These are phyloP conservation scores for Asterella californica DNA, from an alignment of 225 moss, liverwort and hornwort genomes.

Conservation along the genomic window DNA sequence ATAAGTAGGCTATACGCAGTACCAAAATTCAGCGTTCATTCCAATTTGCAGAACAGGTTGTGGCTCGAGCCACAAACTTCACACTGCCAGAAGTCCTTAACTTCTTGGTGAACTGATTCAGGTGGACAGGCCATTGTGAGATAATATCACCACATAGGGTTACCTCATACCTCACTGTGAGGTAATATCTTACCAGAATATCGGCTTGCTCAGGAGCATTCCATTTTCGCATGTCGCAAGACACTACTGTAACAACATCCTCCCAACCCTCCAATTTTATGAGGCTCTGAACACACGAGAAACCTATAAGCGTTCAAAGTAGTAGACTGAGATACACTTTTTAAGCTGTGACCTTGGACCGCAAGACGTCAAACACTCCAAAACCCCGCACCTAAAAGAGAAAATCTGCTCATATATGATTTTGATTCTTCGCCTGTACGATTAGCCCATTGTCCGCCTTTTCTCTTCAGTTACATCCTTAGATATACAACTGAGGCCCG, in stretches of 20 bases:
- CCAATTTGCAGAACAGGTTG: no score
- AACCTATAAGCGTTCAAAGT: not conserved
- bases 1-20: no score
- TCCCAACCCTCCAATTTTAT: conserved; percentile 96
- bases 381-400: no score
- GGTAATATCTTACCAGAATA: conserved; percentile 52
- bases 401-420: no score
- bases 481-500: not conserved
- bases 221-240: conserved; percentile 98
- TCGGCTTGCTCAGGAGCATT: conserved; percentile 95
- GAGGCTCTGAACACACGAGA: conserved; percentile 48
- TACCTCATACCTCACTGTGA: no score
- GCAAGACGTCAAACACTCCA: no score
- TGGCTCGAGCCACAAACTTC: not conserved
- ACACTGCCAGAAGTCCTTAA: not conserved
- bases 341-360: not conserved
- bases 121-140: not conserved
- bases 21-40: no score
- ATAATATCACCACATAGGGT: no score
- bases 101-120: no score
- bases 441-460: not conserved
- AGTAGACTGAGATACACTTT: not conserved
- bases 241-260: conserved; percentile 77
- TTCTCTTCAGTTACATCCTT: no score
- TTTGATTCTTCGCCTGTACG: no score